Evolutionary conservation across 2,329 filamentous ascomycete genomes (phyloP).

Genomic region (Xylariaceae sp.): DNA sequence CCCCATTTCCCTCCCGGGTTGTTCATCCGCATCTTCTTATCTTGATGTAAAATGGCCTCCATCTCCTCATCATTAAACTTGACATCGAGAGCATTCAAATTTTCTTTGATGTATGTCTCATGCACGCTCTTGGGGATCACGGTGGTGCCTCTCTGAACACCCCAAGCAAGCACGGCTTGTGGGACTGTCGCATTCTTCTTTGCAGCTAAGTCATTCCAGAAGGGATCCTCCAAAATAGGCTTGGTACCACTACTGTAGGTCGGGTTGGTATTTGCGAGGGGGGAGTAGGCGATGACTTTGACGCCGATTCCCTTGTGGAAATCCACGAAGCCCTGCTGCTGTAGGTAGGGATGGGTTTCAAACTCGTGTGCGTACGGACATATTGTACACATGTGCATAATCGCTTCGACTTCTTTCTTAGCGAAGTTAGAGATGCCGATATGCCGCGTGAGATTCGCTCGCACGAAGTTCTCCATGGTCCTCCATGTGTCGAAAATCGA

Average conservation of each 20-base stretch:
- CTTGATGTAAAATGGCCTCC: slow-evolving; percentile 32
- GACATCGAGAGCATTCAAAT: slow-evolving; percentile 53
- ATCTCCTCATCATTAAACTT: slow-evolving; percentile 44
- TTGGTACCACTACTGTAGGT: slow-evolving; percentile 42
- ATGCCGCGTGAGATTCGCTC: slow-evolving; percentile 53
- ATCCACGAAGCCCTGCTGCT: slow-evolving; percentile 51
- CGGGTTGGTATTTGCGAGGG: slow-evolving; percentile 56
- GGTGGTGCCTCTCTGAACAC: slow-evolving; percentile 47
- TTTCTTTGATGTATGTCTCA: slow-evolving; percentile 46
- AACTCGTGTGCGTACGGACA: slow-evolving; percentile 62
- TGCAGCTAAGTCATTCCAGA: slow-evolving; percentile 43
- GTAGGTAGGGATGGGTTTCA: slow-evolving; percentile 55
- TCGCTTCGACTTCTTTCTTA: slow-evolving; percentile 40
- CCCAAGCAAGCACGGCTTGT: slow-evolving; percentile 52
- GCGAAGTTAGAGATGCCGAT: slow-evolving; percentile 68
- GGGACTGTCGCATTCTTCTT: slow-evolving; percentile 46
- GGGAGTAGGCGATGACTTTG: slow-evolving; percentile 49
- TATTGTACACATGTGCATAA: slow-evolving; percentile 48
- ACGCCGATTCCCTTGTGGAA: slow-evolving; percentile 48
- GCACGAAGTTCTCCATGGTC: slow-evolving; percentile 58
- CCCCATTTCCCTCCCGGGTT: slow-evolving; percentile 45
- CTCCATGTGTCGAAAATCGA: slow-evolving; percentile 54
- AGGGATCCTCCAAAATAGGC: slow-evolving; percentile 45
- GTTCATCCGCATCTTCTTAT: slow-evolving; percentile 41
- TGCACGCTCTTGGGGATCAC: slow-evolving; percentile 56